These are phyloP conservation scores for Theileria sp. DNA, from an alignment of 169 alveolate genomes.

Conservation along the genomic window DNA sequence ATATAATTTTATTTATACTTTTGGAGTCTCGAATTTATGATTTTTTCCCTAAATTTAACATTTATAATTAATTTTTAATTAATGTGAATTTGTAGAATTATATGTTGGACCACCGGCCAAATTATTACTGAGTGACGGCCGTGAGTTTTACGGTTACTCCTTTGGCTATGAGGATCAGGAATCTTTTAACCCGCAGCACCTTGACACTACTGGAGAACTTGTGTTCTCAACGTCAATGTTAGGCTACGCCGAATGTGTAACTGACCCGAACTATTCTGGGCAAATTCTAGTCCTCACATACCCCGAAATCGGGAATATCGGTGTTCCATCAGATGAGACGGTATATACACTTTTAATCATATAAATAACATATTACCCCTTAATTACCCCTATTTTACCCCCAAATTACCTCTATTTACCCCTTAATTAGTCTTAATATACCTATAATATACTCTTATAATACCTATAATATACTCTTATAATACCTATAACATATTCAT, in stretches of 20 bases:
- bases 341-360: slow-evolving; percentile 26
- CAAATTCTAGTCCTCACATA: slow-evolving; percentile 82
- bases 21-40: no score
- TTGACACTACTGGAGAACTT: slow-evolving; percentile 76
- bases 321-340: slow-evolving; percentile 79
- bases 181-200: slow-evolving; percentile 15
- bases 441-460: no score
- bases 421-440: no score
- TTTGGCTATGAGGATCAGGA: slow-evolving; percentile 46
- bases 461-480: no score
- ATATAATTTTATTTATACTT: neutral
- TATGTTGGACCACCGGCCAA: slow-evolving; percentile 48
- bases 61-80: no score
- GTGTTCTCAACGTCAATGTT: slow-evolving; percentile 86
- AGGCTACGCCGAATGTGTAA: slow-evolving; percentile 86
- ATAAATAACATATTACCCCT: no score
- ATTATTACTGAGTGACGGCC: slow-evolving; percentile 54
- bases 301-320: slow-evolving; percentile 86
- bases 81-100: neutral
- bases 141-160: slow-evolving; percentile 56
- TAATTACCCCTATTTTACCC: no score
- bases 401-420: no score
- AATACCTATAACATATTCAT: no score
- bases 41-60: neutral
- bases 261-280: slow-evolving; percentile 86